Conservation (phyloP, 2,329 filamentous ascomycete genomes). For the Annulohypoxylon truncatum region DNA sequence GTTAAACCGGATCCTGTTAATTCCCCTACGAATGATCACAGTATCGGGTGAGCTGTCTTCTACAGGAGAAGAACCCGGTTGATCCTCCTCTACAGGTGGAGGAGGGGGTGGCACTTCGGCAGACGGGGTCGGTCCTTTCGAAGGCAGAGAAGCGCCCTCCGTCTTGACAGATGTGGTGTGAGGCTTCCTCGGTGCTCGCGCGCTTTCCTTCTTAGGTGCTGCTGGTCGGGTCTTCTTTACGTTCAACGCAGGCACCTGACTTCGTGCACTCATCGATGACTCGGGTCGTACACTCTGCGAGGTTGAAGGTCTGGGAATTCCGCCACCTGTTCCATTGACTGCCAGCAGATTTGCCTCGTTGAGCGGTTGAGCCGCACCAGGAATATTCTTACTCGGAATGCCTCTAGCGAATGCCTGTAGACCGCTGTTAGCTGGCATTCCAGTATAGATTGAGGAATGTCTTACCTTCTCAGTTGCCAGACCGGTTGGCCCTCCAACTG, state of each 20-base stretch:
- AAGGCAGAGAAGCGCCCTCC: slow-evolving; percentile 8
- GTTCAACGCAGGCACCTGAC: slow-evolving; percentile 55
- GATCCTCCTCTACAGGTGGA: slow-evolving; percentile 16
- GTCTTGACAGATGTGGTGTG: slow-evolving; percentile 38
- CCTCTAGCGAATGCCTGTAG: slow-evolving; percentile 51
- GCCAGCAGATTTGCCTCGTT: slow-evolving; percentile 59
- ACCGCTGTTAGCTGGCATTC: slow-evolving; percentile 33
- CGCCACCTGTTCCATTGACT: slow-evolving; percentile 31
- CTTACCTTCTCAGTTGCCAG: slow-evolving; percentile 59
- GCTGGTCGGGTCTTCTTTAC: slow-evolving; percentile 71
- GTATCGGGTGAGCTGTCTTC: slow-evolving; percentile 49
- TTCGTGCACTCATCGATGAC: slow-evolving; percentile 57
- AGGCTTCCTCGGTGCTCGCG: slow-evolving; percentile 53
- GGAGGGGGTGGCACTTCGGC: not conserved
- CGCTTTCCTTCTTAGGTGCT: slow-evolving; percentile 58
- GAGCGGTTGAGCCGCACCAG: slow-evolving; percentile 52
- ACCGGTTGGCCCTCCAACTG: slow-evolving; percentile 65
- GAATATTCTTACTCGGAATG: slow-evolving; percentile 46
- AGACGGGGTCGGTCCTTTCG: slow-evolving; percentile 1
- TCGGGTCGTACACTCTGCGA: slow-evolving; percentile 57
- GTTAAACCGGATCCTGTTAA: slow-evolving; percentile 73
- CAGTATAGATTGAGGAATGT: not conserved
- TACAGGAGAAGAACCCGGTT: slow-evolving; percentile 47
- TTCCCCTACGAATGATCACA: slow-evolving; percentile 66
- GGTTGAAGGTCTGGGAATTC: slow-evolving; percentile 53